Base-by-base conservation (phyloP, 495 filamentous ascomycete genomes). In the Lasiosphaeria hispida region DNA sequence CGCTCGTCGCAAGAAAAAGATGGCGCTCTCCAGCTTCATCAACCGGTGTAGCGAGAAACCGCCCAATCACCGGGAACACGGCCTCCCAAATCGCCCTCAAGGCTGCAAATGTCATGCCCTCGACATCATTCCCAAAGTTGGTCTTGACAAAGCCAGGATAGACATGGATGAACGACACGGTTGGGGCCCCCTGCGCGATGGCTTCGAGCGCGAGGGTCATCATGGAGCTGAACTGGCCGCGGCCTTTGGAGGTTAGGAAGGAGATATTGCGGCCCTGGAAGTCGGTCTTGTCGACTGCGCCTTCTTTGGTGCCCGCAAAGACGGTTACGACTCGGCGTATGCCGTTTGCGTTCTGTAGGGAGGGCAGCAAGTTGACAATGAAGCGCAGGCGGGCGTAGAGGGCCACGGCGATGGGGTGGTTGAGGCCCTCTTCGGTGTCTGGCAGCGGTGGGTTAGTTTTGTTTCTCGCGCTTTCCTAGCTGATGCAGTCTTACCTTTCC, bases 301-400 rank as follows among this genome's bases (percentile, higher is more conserved):
- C 81, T 65, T 90, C 87, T 14, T 76, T 72, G 10, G 78, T 76
- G 6, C 69, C 79, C 0, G 65, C 75, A 7, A 79, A 67, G 13
- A 89, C 79, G 37, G 67, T 74, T 13, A 90, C 75, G 9, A 90
- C 83, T 1, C 87, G 83, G 0, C 80, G 78, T 11, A 82, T 74
- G 41, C 11, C 7, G 8, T 72, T 39, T 0, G 83, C 76, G 3
- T 62, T 50, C 15, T 69, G 69, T 0, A 90, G 63, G 0, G 81
- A 76, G 0, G 87, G 86, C 4, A 90, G 78, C 1, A 90, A 77
- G 61, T 87, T 85, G 40, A 68, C 53, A 14, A 80, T 77, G 65
- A 89, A 87, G 42, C 86, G 80, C 42, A 80, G 75, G 11, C 87
- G 84, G 30, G 80, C 72, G 69, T 88, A 89, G 71, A 83, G 84